Base-by-base conservation (phyloP, 2,329 filamentous ascomycete genomes). In the Trichoderma harzianum region DNA sequence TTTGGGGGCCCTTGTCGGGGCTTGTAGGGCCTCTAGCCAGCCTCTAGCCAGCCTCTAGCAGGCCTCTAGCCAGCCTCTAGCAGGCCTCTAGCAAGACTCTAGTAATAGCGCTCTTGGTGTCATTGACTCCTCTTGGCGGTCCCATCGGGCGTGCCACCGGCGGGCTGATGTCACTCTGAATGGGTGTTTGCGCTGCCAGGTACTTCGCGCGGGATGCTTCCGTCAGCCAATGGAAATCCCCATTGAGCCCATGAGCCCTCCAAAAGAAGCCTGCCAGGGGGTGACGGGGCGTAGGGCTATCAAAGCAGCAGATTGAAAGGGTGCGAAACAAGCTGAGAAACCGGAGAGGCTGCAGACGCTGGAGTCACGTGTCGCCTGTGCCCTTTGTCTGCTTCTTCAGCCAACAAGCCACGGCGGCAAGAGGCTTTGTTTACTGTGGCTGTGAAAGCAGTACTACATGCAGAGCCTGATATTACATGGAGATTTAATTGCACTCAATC, bases 191-290 rank as follows among this genome's bases (percentile, higher is more conserved):
- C 58, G 58, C 68, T 70, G 68, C 26, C 68, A 70, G 68, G 58
- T 70, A 63, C 68, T 62, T 69, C 7, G 53, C 21, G 26, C 28
- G 47, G 63, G 43, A 57, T 28, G 63, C 30, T 11, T 57, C 55
- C 26, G 55, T 28, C 30, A 30, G 66, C 66, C 66, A 69, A 69
- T 69, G 18, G 55, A 61, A 61, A 10, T 21, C 26, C 55, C 8
- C 18, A 24, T 26, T 61, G n/a, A 24, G 36, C 26, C 36, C 66
- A 69, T 69, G 66, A 69, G 66, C 36, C 65, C 65, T 69, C 65
- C 65, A 47, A 69, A 69, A 61, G 55, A 60, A 55, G 65, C 55
- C 36, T 43, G 66, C 39, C 64, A 57, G 32, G 64, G 64, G 64
- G 28, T 12, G 28, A 51, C 24, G 5, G 51, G 64, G 64, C 51